These are phyloP conservation scores for Diplodia intermedia DNA, from an alignment of 2,329 filamentous ascomycete genomes.

Conservation along the genomic window DNA sequence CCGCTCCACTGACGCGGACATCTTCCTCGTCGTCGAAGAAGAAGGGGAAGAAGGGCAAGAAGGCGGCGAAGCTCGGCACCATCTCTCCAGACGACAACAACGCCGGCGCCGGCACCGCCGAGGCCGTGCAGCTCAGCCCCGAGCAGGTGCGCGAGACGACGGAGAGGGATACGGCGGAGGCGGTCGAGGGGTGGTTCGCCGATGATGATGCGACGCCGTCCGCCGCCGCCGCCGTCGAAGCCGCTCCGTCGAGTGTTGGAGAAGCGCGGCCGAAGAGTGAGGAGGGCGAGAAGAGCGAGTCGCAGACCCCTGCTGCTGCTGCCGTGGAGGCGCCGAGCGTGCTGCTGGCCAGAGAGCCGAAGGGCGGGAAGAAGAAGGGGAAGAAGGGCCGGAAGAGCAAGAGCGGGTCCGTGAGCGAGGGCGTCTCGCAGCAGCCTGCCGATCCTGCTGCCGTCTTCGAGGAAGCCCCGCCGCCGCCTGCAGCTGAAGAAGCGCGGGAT, in stretches of 20 bases:
- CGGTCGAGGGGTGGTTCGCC: slow-evolving; percentile 40
- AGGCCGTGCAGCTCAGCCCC: slow-evolving; percentile 35
- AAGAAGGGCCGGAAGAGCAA: slow-evolving; percentile 9
- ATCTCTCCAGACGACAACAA: slow-evolving; percentile 32
- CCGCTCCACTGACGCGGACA: slow-evolving; percentile 33
- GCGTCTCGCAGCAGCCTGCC: neutral
- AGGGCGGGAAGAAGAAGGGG: neutral
- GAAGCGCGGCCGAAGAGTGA: neutral
- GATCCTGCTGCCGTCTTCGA: neutral
- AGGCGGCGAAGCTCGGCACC: slow-evolving; percentile 40
- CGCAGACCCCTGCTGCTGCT: neutral
- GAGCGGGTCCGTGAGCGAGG: slow-evolving; percentile 6
- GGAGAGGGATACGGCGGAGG: slow-evolving; percentile 41
- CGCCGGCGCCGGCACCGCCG: neutral
- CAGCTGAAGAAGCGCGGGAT: neutral
- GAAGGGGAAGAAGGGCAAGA: slow-evolving; percentile 42
- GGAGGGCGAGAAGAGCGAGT: neutral
- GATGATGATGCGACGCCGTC: neutral
- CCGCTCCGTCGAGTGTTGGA: neutral
- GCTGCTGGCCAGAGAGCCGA: neutral
- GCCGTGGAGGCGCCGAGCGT: slow-evolving; percentile 11
- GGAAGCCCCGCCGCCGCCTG: neutral
- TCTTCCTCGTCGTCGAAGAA: slow-evolving; percentile 24
- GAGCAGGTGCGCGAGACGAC: slow-evolving; percentile 38
- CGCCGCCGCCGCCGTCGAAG: neutral